Evolutionary conservation across 805 yeast species (phyloP), one percentile per base, ranked within the genome.

Genomic region (Candida chilensis): DNA sequence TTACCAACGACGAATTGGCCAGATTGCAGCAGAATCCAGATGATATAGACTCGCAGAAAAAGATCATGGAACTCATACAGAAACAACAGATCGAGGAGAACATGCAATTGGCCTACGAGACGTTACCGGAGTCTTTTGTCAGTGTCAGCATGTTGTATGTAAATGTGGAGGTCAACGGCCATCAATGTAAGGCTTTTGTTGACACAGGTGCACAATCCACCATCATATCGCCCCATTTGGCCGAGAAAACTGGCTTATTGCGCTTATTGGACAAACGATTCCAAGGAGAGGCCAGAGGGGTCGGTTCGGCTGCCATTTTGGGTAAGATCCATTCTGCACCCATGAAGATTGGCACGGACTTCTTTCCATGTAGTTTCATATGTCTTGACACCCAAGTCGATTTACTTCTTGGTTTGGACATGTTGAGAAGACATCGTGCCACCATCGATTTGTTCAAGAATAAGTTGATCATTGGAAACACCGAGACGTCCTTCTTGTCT

Each of bases 181-280:
- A 67, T 27, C 76, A 78, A 15, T 80, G 87, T 3, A 84, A 84
- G 49, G 97, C 97, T 0, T 86, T 92, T 60, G 94, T 92, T 4
- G 99, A 92, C 50, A 76, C 96, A 0, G 98, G 99, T 2, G 97
- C 99, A 0, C 96, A 87, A 52, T 63, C 74, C 17, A 87, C 98
- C 0, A 78, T 92, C 24, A 74, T 92, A 46, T 76, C 87, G 19
- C 82, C 94, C 2, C 59, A 63, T 25, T 62, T 88, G 38, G 95
- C 95, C 0, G 82, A 80, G 37, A 58, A 63, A 28, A 73, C 88
- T 35, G 82, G 82, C 2, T 57, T 92, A 16, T 56, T 74, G 16
- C 74, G 80, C 39, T 57, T 87, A 33, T 74, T 92, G 5, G 99
- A 92, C 50, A 74, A 58, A 36, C 64, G 96, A 36, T 86, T 78